These are phyloP conservation scores for Yarrowia galli DNA, from an alignment of 1,139 yeast species.

Conservation along the genomic window DNA sequence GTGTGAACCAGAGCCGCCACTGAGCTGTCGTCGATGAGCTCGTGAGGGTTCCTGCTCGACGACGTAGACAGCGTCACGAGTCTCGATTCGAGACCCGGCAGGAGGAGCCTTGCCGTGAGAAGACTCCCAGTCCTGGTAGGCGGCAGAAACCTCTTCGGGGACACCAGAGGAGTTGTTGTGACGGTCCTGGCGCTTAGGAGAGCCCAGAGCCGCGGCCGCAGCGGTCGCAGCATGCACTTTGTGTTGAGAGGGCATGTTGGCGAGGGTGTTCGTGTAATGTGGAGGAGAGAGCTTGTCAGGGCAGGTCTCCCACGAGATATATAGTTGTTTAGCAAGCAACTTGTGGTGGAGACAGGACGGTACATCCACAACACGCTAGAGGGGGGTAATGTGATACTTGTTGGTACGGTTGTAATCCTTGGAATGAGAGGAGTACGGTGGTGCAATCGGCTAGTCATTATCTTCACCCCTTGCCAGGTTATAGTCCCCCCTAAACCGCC, in stretches of 20 bases:
- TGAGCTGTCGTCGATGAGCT: slow-evolving; percentile 17
- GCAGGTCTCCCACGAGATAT: slow-evolving; percentile 1
- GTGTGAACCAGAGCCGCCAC: slow-evolving; percentile 3
- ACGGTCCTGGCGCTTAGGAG: slow-evolving; percentile 19
- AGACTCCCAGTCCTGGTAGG: slow-evolving; percentile 26
- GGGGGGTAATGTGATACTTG: neutral
- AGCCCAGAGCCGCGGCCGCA: slow-evolving; percentile 32
- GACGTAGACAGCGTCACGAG: slow-evolving; percentile 29
- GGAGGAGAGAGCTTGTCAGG: neutral
- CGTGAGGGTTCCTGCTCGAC: slow-evolving; percentile 10
- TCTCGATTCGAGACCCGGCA: slow-evolving; percentile 26
- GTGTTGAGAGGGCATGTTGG: slow-evolving; percentile 17
- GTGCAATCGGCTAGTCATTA: no score
- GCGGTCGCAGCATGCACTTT: slow-evolving; percentile 32
- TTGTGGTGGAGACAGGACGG: neutral
- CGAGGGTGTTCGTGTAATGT: no score
- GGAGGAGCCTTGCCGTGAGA: slow-evolving; percentile 31
- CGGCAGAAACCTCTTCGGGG: slow-evolving; percentile 21
- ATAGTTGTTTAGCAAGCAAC: slow-evolving; percentile 19
- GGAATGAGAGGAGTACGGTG: neutral
- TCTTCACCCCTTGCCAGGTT: neutral
- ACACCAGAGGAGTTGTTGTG: neutral
- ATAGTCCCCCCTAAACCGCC: neutral
- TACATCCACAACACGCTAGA: no score
- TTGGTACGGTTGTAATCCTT: neutral